Conservation (phyloP, 2,329 filamentous ascomycete species). For the Aspergillus chevalieri region DNA sequence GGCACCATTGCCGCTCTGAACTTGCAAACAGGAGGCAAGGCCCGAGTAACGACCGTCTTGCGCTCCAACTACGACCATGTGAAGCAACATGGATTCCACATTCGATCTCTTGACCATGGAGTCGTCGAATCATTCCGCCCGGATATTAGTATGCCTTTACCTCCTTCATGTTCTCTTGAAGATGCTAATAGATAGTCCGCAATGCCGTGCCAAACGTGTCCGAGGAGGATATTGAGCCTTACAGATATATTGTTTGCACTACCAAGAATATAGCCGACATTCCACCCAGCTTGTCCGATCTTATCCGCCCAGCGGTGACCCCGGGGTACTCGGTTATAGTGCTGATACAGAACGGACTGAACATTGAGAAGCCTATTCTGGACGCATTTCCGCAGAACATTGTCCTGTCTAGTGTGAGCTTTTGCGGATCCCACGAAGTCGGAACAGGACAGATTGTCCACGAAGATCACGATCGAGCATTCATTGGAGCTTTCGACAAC, state of each 20-base stretch:
- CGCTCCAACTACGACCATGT: conserved; percentile 53
- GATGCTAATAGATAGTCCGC: conserved; percentile 29
- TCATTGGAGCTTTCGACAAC: conserved; percentile 46
- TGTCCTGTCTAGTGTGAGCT: conserved; percentile 48
- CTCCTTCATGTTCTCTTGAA: not conserved
- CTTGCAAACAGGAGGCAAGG: conserved; percentile 47
- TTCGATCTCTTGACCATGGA: conserved; percentile 53
- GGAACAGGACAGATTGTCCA: conserved; percentile 46
- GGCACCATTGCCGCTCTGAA: conserved; percentile 54
- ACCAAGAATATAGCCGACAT: conserved; percentile 57
- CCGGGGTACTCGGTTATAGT: conserved; percentile 48
- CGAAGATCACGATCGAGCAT: conserved; percentile 46
- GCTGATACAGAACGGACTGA: conserved; percentile 57
- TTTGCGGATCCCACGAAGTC: conserved; percentile 47
- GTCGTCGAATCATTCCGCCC: conserved; percentile 40
- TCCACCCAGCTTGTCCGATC: conserved; percentile 42
- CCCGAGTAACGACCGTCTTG: conserved; percentile 50
- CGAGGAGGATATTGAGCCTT: conserved; percentile 20
- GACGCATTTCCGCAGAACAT: conserved; percentile 46
- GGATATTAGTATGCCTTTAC: conserved; percentile 24
- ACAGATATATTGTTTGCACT: conserved; percentile 52
- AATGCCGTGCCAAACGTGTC: conserved; percentile 44
- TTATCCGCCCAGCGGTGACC: conserved; percentile 50
- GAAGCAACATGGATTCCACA: conserved; percentile 46
- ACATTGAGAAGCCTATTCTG: conserved; percentile 54